Base-by-base conservation (phyloP, 2,329 filamentous ascomycete genomes). In the Cercospora nicotianae region DNA sequence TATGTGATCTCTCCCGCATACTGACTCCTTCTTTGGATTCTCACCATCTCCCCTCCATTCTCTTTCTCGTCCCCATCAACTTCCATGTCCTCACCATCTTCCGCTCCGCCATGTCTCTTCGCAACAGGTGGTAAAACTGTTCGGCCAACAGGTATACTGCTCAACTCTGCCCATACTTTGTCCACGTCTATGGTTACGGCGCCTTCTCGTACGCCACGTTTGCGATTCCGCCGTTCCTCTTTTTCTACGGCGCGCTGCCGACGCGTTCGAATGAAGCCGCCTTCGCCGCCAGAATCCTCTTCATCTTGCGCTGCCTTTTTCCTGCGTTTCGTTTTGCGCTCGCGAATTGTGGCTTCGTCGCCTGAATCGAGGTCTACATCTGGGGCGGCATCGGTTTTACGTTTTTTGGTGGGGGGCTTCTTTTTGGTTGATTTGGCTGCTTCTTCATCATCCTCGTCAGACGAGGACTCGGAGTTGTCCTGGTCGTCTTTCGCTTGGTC, bases 131-230 rank as follows among this genome's bases (percentile, higher is more conserved):
- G 64, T 7, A 69, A 51, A 16, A 70, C 39, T 12, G 66, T 67
- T 42, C 75, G 67, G 13, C 77, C 77, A 4, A 79, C 60, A 12
- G 77, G 77, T 20, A 74, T 69, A 18, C 68, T 73, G 60, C 83
- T 85, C 80, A 87, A 82, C 67, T 81, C 80, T 63, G 79, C 81
- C 86, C 86, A 87, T 60, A 87, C 68, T 18, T 81, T 81, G 67
- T 87, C 81, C 5, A 87, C 84, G 68, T 87, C 84, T 45, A 87
- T 80, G 0, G 86, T 87, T 60, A 85, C 85, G 31, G 82, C 81
- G 16, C 75, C 55, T 82, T 83, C 64, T 62, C 72, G 31, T 58
- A 70, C 69, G 80, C 67, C 67, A 80, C 78, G 81, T 53, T 83
- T 82, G 13, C 84, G 75, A 5, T 83, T 78, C 75, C 81, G 82